These are phyloP conservation scores for Beauveria sp. DNA, from an alignment of 2,329 filamentous ascomycete species.

Conservation along the genomic window DNA sequence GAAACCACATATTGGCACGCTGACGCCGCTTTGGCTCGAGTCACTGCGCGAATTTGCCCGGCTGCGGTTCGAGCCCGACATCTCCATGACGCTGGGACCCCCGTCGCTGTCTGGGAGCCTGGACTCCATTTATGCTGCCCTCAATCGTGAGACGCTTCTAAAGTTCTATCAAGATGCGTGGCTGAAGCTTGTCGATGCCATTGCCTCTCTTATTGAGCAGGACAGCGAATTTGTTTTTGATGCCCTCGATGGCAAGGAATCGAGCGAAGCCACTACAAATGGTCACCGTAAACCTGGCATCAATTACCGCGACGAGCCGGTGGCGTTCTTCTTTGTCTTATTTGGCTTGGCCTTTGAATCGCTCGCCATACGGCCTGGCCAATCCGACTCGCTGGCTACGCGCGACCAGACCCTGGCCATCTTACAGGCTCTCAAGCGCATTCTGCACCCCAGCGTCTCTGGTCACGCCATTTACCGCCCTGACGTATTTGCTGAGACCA, in stretches of 20 bases:
- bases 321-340: constrained; percentile 97
- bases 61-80: constrained; percentile 91
- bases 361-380: constrained; percentile 66
- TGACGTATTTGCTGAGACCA: constrained; percentile 91
- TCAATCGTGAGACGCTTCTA: constrained; percentile 88
- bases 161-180: constrained; percentile 96
- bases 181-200: constrained; percentile 94
- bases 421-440: constrained; percentile 85
- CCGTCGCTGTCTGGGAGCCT: constrained; percentile 76
- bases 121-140: constrained; percentile 87
- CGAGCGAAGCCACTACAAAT: constrained; percentile 37
- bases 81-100: constrained; percentile 80
- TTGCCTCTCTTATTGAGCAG: constrained; percentile 93
- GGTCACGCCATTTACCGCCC: constrained; percentile 96
- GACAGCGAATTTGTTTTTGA: constrained; percentile 98
- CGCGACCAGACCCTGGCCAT: constrained; percentile 82
- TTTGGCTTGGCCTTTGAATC: constrained; percentile 97
- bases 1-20: constrained; percentile 77
- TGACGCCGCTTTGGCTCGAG: constrained; percentile 90
- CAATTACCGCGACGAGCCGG: constrained; percentile 95
- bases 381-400: constrained; percentile 47
- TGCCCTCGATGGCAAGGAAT: constrained; percentile 79
- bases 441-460: constrained; percentile 85
- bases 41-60: constrained; percentile 90
- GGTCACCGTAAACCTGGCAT: constrained; percentile 65